These are phyloP conservation scores for Tephrocybe sp. DNA, from an alignment of 768 basidiomycete species.

Conservation along the genomic window DNA sequence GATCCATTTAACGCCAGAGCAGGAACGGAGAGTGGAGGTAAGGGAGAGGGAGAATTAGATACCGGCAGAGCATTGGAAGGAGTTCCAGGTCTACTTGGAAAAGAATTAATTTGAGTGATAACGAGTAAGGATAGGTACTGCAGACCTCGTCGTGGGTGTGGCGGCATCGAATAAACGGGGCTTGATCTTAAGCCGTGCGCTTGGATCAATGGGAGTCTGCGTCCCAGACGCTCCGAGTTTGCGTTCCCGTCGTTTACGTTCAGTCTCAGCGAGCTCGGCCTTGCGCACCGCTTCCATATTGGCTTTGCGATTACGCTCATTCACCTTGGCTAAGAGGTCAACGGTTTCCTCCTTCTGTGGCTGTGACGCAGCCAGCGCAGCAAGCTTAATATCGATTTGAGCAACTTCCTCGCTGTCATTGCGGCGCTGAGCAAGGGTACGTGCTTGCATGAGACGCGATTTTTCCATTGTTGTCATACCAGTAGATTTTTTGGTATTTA, in stretches of 20 bases:
- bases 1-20: constrained; percentile 22
- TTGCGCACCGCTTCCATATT: constrained; percentile 78
- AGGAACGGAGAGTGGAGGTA: constrained; percentile 17
- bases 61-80: constrained; percentile 30
- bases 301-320: constrained; percentile 85
- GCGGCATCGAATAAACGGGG: constrained; percentile 53
- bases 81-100: constrained; percentile 42
- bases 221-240: constrained; percentile 45
- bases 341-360: constrained; percentile 22
- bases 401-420: constrained; percentile 65
- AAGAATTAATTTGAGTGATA: constrained; percentile 11
- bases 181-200: constrained; percentile 64
- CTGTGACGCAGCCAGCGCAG: constrained; percentile 38
- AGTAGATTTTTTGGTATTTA: constrained; percentile 29
- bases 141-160: constrained; percentile 61
- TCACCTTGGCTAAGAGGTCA: constrained; percentile 73
- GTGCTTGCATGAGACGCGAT: constrained; percentile 66
- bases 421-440: constrained; percentile 71
- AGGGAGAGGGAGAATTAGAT: constrained; percentile 24
- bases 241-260: constrained; percentile 68
- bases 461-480: constrained; percentile 51
- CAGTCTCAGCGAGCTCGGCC: constrained; percentile 68
- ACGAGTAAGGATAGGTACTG: constrained; percentile 9
- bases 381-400: constrained; percentile 61
- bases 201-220: constrained; percentile 52